Evolutionary conservation across 1,284 basidiomycete genomes (phyloP), one percentile per base, ranked within the genome.

Genomic region (Irpex sp.): DNA sequence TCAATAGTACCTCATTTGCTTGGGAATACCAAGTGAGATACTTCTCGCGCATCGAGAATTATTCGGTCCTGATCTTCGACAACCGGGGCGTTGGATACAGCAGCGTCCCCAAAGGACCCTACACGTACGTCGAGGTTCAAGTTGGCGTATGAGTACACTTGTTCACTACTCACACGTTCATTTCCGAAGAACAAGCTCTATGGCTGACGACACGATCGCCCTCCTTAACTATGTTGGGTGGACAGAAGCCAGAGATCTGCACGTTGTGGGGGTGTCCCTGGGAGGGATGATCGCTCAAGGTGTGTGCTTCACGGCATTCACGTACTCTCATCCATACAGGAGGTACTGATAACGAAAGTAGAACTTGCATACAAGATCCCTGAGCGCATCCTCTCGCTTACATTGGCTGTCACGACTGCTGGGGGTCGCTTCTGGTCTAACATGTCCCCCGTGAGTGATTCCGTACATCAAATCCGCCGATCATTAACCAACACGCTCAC

Each of bases 271-370:
- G 0, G 78, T 89, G 8, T 93, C 90, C 47, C 78, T 96, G 58
- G 94, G 94, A 5, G 94, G 94, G 15, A 94, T 94, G 92, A 93
- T 94, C 62, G 84, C 90, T 0, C 87, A 89, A 78, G 87, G 89
- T 86, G 69, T 15, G 69, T 63, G 0, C 5, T 17, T 11, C 17
- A 51, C 50, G 1, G 21, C 50, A 26, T 56, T 35, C 33, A 19
- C 19, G 4, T 53, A 13, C 8, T 1, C 26, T 15, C n/a, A 7
- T 55, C 53, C 21, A 8, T 31, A 31, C 13, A 15, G 1, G 21
- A 56, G 1, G 5, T 26, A 19, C 26, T 5, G 26, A 37, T 56
- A 5, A 4, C 54, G n/a, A 15, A 35, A 2, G 1, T 63, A 88
- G 90, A 92, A 67, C 77, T 94, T 26, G 84, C 90, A 1, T 81